A percentile compares a stretch with the other conserved stretches of the same genome.
Conservation (phyloP, 179 eudicot species). For the Nepenthes alata region DNA sequence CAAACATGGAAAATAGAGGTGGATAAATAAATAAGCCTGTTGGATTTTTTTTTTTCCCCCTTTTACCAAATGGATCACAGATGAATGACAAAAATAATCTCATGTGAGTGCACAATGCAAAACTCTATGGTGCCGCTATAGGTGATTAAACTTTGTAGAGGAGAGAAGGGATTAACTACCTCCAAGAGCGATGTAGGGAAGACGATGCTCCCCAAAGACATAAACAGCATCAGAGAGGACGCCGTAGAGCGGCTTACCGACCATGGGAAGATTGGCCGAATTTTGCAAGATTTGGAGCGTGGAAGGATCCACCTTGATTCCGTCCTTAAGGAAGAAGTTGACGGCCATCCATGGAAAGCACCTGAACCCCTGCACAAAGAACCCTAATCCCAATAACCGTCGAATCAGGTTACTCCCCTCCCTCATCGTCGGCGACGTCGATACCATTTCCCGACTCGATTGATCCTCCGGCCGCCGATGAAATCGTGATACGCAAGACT, state of each 20-base stretch:
- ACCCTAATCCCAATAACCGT: slow-evolving; percentile 71
- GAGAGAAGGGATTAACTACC: slow-evolving; percentile 22
- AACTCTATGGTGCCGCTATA: too few species aligned
- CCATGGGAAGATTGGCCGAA: slow-evolving; percentile 87
- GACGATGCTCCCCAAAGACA: slow-evolving; percentile 62
- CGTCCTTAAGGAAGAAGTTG: slow-evolving; percentile 71
- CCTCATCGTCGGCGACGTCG: not conserved
- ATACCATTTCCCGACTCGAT: slow-evolving; percentile 1
- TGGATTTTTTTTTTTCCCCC: too few species aligned
- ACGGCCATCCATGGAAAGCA: slow-evolving; percentile 94
- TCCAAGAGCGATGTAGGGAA: slow-evolving; percentile 86
- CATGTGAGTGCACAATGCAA: too few species aligned
- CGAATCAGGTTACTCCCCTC: slow-evolving; percentile 4
- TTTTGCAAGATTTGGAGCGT: slow-evolving; percentile 67
- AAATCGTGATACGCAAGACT: too few species aligned
- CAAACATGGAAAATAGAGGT: too few species aligned
- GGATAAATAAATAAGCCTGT: too few species aligned
- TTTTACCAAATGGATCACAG: too few species aligned
- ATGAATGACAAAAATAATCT: too few species aligned
- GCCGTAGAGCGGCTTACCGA: slow-evolving; percentile 81
- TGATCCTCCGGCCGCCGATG: too few species aligned
- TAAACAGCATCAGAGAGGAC: slow-evolving; percentile 70
- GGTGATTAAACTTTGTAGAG: too few species aligned
- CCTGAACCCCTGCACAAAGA: slow-evolving; percentile 79
- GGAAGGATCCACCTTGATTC: slow-evolving; percentile 52